Base-by-base conservation (phyloP, 2,329 filamentous ascomycete species). In the Calonectria pseudoreteaudii region DNA sequence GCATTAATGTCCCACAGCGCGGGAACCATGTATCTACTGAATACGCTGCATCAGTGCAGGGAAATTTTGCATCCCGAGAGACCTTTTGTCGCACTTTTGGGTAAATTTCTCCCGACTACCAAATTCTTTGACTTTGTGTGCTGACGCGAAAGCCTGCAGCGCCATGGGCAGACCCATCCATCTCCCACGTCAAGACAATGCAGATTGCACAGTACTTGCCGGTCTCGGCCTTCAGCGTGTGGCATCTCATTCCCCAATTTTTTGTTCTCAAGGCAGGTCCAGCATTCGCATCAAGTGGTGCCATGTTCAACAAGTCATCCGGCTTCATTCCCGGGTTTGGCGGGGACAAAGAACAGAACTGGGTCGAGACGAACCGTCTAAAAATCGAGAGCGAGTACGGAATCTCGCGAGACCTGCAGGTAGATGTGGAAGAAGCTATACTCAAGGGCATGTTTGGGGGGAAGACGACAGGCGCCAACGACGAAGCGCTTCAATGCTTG, bases 21-120 rank as follows among this genome's bases (percentile, higher is more conserved):
- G 50, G 83, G 83, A 14, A 79, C 82, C 10, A 60, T 84, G 20
- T 84, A 80, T 71, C 77, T 81, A 1, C 72, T 85, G 49, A 83
- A 84, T 68, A 69, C 79, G 2, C 50, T 84, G 31, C 77, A 80
- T 50, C 74, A 79, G 56, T 79, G 73, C 20, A 80, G 82, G 11
- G 66, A 75, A 28, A 58, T 84, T 34, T 73, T 84, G 49, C 47
- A 75, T 28, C 80, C 81, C 0, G 26, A 75, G 14, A 70, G 49
- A 18, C 76, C 81, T 0, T 78, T 80, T 44, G 73, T 76, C 49
- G 75, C 76, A 11, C 30, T 82, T 34, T 44, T 79, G 41, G 75
- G 77, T 79, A 72, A 26, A 20, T 28, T 4, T 60, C 18, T 14
- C 28, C 49, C 5, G 11, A 5, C 13, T 16, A 34, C 20, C 41